phyloP scores from a whole-genome alignment of 768 basidiomycete species.

The Leccinum truebloodii region DNA sequence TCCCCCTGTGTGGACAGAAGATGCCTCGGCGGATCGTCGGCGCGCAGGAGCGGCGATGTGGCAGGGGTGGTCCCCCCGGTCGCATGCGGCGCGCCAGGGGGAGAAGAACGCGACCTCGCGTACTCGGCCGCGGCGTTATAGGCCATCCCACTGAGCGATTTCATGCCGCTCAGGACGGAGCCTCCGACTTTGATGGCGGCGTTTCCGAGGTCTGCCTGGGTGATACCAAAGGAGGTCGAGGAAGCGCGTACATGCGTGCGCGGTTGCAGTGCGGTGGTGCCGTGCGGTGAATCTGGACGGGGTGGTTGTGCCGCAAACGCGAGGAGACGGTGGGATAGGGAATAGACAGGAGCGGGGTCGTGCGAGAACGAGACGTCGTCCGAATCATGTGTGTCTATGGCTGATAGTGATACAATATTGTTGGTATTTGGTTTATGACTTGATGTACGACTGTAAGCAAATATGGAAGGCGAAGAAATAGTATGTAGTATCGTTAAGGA shows the following conservation, averaged over 20 bases:
- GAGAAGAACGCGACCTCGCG: slow-evolving; percentile 36
- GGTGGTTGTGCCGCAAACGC: slow-evolving; percentile 52
- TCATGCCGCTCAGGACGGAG: slow-evolving; percentile 63
- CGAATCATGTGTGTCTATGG: slow-evolving; percentile 29
- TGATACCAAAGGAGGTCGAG: slow-evolving; percentile 33
- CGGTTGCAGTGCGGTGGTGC: slow-evolving; percentile 18
- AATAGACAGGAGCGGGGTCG: slow-evolving; percentile 52
- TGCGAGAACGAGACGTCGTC: slow-evolving; percentile 16
- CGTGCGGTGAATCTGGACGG: slow-evolving; percentile 24
- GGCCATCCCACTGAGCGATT: slow-evolving; percentile 62
- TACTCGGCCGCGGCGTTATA: slow-evolving; percentile 47
- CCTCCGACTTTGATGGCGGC: slow-evolving; percentile 62
- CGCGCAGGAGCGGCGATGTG: slow-evolving; percentile 7
- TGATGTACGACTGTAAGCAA: slow-evolving; percentile 43
- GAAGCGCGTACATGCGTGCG: slow-evolving; percentile 27
- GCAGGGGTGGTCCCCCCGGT: slow-evolving; percentile 6
- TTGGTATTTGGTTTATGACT: slow-evolving; percentile 36
- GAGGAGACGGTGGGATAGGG: slow-evolving; percentile 62
- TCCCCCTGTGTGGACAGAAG: slow-evolving; percentile 25
- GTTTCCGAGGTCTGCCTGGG: slow-evolving; percentile 51
- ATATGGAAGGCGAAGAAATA: slow-evolving; percentile 48
- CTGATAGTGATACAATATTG: slow-evolving; percentile 42
- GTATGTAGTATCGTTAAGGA: slow-evolving; percentile 53
- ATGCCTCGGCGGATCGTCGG: slow-evolving; percentile 12
- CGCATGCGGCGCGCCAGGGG: neutral